These are phyloP conservation scores for Scedosporium apiospermum DNA, from an alignment of 2,329 filamentous ascomycete genomes.

Conservation along the genomic window DNA sequence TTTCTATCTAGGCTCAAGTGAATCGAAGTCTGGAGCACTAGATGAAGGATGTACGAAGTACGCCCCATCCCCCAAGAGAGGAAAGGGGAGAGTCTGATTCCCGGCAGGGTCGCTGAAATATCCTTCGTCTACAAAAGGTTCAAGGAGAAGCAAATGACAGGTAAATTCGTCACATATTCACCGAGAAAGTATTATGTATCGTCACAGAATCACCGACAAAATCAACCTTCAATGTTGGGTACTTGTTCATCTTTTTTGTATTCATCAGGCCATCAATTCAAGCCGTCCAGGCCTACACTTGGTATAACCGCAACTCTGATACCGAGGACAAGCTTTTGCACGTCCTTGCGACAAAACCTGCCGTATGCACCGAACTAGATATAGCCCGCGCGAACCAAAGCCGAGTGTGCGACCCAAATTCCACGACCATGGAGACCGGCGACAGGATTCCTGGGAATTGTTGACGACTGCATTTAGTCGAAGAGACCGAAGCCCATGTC, in stretches of 20 bases:
- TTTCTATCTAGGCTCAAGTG: too few species aligned
- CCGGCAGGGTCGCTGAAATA: too few species aligned
- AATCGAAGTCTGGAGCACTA: too few species aligned
- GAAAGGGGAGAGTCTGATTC: too few species aligned
- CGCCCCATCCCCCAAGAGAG: too few species aligned
- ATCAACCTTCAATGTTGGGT: background rate
- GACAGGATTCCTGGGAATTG: background rate
- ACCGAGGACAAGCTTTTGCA: background rate
- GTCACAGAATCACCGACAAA: background rate
- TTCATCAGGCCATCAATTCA: constrained; percentile 1
- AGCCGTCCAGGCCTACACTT: background rate
- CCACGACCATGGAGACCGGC: background rate
- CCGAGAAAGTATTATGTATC: too few species aligned
- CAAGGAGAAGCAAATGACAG: too few species aligned
- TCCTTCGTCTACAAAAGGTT: too few species aligned
- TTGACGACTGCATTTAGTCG: constrained; percentile 46
- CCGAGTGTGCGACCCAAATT: background rate
- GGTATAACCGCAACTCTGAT: background rate
- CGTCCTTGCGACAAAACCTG: background rate
- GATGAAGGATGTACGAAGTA: too few species aligned
- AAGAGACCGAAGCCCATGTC: constrained; percentile 72
- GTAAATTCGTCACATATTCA: too few species aligned
- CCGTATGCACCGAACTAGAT: background rate
- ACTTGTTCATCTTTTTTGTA: constrained; percentile 2
- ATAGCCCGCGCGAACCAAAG: background rate